Evolutionary conservation across 2,329 filamentous ascomycete genomes (phyloP).

Genomic region (Xylariaceae sp.): DNA sequence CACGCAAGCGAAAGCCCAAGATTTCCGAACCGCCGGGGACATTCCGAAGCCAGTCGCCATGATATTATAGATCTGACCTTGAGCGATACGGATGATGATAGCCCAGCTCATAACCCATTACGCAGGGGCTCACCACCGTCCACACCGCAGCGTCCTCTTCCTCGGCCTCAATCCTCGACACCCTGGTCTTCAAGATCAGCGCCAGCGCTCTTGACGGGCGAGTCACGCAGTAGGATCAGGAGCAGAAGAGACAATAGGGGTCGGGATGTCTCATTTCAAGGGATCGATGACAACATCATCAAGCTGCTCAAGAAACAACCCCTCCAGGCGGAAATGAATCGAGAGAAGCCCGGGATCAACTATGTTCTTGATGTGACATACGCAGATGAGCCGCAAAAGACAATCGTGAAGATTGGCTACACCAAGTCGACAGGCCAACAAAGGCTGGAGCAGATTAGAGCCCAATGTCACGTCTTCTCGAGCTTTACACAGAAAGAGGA

Average conservation of each 20-base stretch:
- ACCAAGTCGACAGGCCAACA: not conserved
- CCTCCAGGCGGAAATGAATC: not conserved
- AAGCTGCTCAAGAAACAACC: not conserved
- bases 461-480: not conserved
- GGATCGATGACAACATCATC: not conserved
- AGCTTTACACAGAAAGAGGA: not conserved
- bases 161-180: not conserved
- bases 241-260: not conserved
- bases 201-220: not conserved
- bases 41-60: not conserved
- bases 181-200: not conserved
- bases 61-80: not conserved
- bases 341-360: not conserved
- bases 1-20: not conserved
- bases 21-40: not conserved
- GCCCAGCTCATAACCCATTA: not conserved
- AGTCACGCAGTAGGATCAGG: not conserved
- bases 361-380: conserved; percentile 4
- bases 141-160: not conserved
- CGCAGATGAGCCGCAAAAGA: not conserved
- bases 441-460: not conserved
- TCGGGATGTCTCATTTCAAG: not conserved
- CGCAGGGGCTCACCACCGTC: not conserved
- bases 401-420: conserved; percentile 6
- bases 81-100: not conserved